phyloP scores from a whole-genome alignment of 1,284 basidiomycete genomes.

The Lentinus polychrous region DNA sequence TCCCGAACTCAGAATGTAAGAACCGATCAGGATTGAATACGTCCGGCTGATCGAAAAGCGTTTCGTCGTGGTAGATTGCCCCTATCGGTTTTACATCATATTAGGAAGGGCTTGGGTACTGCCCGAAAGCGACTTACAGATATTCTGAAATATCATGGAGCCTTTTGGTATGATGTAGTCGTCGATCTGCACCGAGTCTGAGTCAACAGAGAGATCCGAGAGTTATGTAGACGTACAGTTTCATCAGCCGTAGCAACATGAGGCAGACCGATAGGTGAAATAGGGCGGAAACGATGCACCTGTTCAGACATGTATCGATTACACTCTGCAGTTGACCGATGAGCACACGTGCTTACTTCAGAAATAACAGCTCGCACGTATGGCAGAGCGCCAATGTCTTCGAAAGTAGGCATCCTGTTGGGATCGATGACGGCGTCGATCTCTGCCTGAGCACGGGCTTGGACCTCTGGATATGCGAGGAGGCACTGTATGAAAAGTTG shows the following conservation, averaged over 20 bases:
- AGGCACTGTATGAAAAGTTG: constrained; percentile 23
- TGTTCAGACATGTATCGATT: not conserved
- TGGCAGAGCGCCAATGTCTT: constrained; percentile 25
- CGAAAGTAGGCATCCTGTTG: constrained; percentile 24
- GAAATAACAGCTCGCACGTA: constrained; percentile 30
- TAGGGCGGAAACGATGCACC: constrained; percentile 5
- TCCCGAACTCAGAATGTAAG: constrained; percentile 3
- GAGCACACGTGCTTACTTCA: constrained; percentile 21
- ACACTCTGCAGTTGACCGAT: not conserved
- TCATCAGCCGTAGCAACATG: not conserved
- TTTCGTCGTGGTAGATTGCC: constrained; percentile 4
- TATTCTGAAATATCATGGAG: constrained; percentile 3
- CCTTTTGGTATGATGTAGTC: constrained; percentile 5
- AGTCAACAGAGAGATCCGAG: not conserved
- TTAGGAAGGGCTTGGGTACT: no score
- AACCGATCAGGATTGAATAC: constrained; percentile 7
- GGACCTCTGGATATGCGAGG: constrained; percentile 23
- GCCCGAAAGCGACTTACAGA: constrained; percentile 1
- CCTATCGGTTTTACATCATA: not conserved
- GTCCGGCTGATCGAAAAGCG: constrained; percentile 4
- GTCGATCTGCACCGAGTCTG: constrained; percentile 1
- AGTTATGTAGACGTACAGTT: not conserved
- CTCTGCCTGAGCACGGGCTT: constrained; percentile 26
- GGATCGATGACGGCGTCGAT: constrained; percentile 29
- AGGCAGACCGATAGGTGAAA: not conserved